A percentile compares a stretch with the other conserved stretches of the same genome.
phyloP scores from a whole-genome alignment of 257 asterid genomes.

The Forsythia suspensa region DNA sequence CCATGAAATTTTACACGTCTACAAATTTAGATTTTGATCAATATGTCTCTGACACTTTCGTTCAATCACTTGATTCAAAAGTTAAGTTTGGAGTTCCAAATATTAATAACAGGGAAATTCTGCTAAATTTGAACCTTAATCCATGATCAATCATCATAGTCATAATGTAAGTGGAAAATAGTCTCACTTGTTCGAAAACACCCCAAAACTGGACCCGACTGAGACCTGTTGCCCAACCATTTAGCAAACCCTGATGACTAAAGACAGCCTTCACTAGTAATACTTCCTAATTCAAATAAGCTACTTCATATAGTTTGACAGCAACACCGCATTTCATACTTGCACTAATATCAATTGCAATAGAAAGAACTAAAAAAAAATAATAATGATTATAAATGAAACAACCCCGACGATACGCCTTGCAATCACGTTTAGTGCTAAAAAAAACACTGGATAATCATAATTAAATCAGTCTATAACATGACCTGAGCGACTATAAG shows the following conservation, averaged over 20 bases:
- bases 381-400: not conserved
- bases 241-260: not conserved
- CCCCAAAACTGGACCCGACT: not conserved
- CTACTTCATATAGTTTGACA: not conserved
- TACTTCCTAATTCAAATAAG: not conserved
- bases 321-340: not conserved
- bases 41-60: not conserved
- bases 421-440: not conserved
- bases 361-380: not conserved
- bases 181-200: not conserved
- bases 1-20: not conserved
- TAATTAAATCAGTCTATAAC: not conserved
- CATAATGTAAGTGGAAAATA: not conserved
- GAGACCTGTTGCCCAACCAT: not conserved
- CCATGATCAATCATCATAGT: not conserved
- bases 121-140: not conserved
- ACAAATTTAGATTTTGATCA: not conserved
- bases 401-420: not conserved
- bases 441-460: not conserved
- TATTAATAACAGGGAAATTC: not conserved
- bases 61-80: not conserved
- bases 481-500: not conserved
- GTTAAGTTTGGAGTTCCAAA: not conserved
- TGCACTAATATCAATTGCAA: not conserved
- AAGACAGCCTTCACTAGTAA: not conserved